Conservation (phyloP, 2,329 filamentous ascomycete genomes). For the Zymoseptoria pseudotritici region DNA sequence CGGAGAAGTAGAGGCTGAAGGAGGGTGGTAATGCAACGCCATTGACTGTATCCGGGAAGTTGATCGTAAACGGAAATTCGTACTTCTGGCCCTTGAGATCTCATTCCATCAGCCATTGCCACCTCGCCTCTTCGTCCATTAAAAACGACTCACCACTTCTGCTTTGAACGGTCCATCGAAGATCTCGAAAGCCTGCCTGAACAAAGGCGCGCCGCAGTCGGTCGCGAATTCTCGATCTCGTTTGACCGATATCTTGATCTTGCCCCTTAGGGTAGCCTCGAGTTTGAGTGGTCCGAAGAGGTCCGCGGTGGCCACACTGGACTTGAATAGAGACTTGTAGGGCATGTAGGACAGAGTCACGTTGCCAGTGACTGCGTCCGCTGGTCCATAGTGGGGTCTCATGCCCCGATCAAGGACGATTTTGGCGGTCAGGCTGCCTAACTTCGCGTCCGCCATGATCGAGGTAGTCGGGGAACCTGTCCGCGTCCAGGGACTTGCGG, state of each 20-base stretch:
- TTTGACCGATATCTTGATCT: conserved; percentile 10
- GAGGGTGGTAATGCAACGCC: conserved; percentile 6
- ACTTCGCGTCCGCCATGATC: conserved; percentile 1
- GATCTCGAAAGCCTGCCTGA: conserved; percentile 6
- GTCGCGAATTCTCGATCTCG: conserved; percentile 10
- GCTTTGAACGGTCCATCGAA: conserved; percentile 13
- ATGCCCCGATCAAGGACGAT: conserved; percentile 4
- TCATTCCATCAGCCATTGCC: not conserved
- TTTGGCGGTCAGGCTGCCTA: conserved; percentile 7
- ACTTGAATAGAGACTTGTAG: conserved; percentile 9
- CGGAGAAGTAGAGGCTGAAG: conserved; percentile 9
- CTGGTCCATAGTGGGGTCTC: conserved; percentile 9
- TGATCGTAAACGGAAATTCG: conserved; percentile 7
- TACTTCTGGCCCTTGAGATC: conserved; percentile 1
- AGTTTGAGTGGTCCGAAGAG: conserved; percentile 15
- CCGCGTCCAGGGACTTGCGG: not conserved
- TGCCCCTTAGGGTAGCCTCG: conserved; percentile 7
- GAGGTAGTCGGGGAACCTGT: too few species aligned
- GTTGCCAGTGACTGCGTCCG: conserved; percentile 10
- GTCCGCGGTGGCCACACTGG: conserved; percentile 11
- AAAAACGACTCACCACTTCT: conserved; percentile 1
- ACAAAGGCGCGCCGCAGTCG: conserved; percentile 7
- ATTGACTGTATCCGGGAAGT: conserved; percentile 3
- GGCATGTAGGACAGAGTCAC: conserved; percentile 10
- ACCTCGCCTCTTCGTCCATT: not conserved